phyloP scores from a whole-genome alignment of 129 eudicot species.

The Glebionis coronaria region DNA sequence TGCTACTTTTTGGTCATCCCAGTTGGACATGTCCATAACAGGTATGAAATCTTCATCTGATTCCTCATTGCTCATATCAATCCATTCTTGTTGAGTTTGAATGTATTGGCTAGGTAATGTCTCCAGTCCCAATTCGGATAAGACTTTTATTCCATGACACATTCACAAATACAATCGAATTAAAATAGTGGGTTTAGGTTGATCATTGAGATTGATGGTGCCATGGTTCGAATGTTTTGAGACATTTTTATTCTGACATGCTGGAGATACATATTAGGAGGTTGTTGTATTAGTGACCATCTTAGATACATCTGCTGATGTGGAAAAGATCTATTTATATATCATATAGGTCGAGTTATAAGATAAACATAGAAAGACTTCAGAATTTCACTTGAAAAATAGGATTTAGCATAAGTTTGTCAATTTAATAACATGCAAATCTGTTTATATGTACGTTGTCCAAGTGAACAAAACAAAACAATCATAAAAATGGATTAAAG shows the following conservation, averaged over 20 bases:
- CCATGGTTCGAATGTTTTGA: neutral
- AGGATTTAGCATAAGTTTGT: neutral
- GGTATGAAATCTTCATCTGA: neutral
- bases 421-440: neutral
- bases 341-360: too few species aligned
- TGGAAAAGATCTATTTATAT: neutral
- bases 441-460: neutral
- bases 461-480: neutral
- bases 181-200: neutral
- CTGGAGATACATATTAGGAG: neutral
- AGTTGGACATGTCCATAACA: conserved; percentile 5
- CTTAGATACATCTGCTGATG: neutral
- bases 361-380: too few species aligned
- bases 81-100: conserved; percentile 11
- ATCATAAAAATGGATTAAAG: neutral
- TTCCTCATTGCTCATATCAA: neutral
- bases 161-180: neutral
- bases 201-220: conserved; percentile 5
- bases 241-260: too few species aligned
- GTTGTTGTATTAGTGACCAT: neutral
- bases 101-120: conserved; percentile 11
- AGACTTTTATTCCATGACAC: neutral
- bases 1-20: neutral
- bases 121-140: conserved; percentile 10
- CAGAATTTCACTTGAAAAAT: neutral